Evolutionary conservation across 2,329 filamentous ascomycete genomes (phyloP).

Genomic region (Nemania sp.): DNA sequence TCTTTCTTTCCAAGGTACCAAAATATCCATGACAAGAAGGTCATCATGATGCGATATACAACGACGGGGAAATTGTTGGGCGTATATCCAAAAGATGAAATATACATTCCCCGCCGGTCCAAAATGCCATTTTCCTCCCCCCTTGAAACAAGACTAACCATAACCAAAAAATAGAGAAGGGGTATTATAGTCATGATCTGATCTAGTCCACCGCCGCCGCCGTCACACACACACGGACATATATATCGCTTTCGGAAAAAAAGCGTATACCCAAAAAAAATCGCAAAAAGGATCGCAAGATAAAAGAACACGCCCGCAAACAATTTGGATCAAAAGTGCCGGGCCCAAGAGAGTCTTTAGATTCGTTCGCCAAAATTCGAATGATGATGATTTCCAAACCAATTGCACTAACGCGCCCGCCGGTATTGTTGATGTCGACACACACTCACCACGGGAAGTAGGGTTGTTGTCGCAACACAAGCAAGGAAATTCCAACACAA

Average conservation of each 20-base stretch:
- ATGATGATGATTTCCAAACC: slow-evolving; percentile 7
- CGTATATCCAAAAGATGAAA: slow-evolving; percentile 13
- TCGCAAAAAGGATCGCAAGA: too few species aligned
- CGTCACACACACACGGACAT: background rate
- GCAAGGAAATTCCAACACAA: slow-evolving; percentile 18
- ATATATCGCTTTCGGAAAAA: slow-evolving; percentile 17
- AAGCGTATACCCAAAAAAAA: background rate
- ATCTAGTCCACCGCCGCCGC: slow-evolving; percentile 20
- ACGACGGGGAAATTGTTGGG: too few species aligned
- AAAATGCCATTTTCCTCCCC: slow-evolving; percentile 9
- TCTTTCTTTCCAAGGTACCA: too few species aligned
- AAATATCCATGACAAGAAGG: too few species aligned
- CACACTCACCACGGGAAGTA: slow-evolving; percentile 2
- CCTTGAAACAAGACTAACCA: too few species aligned
- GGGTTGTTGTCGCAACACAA: slow-evolving; percentile 1
- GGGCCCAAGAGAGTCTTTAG: background rate
- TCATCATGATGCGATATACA: too few species aligned
- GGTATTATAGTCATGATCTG: slow-evolving; percentile 20
- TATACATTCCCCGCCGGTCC: slow-evolving; percentile 3
- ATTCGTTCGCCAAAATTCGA: background rate
- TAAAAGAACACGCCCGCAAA: background rate
- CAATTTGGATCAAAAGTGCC: slow-evolving; percentile 6
- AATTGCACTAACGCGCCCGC: background rate
- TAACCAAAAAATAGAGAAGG: slow-evolving; percentile 14
- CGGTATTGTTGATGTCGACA: slow-evolving; percentile 8